Evolutionary conservation across 73 alveolate genomes (phyloP), one percentile per base, ranked within the genome.

Genomic region (Paramecium sonneborni): DNA sequence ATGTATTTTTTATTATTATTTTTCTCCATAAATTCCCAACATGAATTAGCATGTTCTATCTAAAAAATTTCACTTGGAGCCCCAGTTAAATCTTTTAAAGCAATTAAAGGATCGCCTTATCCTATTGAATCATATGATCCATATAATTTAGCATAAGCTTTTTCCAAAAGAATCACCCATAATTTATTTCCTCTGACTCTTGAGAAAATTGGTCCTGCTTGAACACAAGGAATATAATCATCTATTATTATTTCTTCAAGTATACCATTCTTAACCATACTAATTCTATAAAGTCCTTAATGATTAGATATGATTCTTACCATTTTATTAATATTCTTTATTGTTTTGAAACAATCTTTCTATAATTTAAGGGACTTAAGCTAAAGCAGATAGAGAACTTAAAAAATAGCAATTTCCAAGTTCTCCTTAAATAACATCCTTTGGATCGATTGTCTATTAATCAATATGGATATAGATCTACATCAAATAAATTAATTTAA

Each of bases 71-170:
- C 93, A 35, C 95, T 76, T 15, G 99, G 99, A 85, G 95, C 90
- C 8, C 99, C 99, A 3, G 99, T 94, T 48, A 96, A 57, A 86
- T 96, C 99, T 76, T 93, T 90, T 92, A 96, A 86, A 7, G 96
- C 97, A 48, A 89, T 92, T n/a, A 92, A 52, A 15, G 97, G 93
- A n/a, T 48, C 85, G 14, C 99, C 99, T 26, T 92, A 92, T 72
- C 95, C 94, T 8, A 96, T 85, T 24, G 90, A 72, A 39, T 86
- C 93, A 74, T 97, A 97, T 85, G 95, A 90, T 34, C 99, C 99
- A 93, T 92, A 96, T 10, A 96, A 74, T 88, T 97, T 97, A 4
- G 99, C 99, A 95, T 95, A 96, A 5, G 99, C 99, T 95, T 97
- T 97, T 85, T 97, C 99, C 11, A 97, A 84, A 41, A 97, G 93